Evolutionary conservation across 371 early-diverging fungal species (phyloP), one percentile per base, ranked within the genome.

Genomic region (Rhizopus arrhizus): DNA sequence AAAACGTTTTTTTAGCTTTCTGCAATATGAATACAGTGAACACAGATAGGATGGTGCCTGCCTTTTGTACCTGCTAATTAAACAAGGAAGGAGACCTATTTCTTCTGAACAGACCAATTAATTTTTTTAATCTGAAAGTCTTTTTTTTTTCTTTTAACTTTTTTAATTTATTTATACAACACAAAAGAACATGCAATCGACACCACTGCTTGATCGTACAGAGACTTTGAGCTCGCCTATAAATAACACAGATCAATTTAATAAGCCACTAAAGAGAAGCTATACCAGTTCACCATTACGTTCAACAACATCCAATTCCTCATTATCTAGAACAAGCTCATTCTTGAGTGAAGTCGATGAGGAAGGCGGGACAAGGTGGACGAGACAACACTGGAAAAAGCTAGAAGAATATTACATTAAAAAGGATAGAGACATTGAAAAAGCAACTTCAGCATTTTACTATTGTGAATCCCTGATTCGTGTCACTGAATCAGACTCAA

Each of bases 351-450:
- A 60, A 22, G 31, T 16, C 9, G 58, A 58, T 16, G 40, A 58
- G 6, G 22, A 45, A 13, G 22, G 28, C 16, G 35, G 38, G 4
- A 16, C 12, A 8, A 42, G n/a, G 45, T 68, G 69, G 69, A 61
- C 64, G 11, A 58, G 46, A 28, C 12, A 36, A 9, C 56, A 68
- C 5, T 68, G 69, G 69, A 58, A 48, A 33, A 53, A 54, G n/a
- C 54, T 68, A 10, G 64, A 68, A n/a, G 36, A 54, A 5, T 61
- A 53, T 22, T 68, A 68, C 54, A 12, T 64, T 2, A 31, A 36
- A 6, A 54, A 50, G 11, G 16, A 68, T 33, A 48, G 61, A 33
- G 69, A 68, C 50, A 50, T 45, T 34, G 51, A 58, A 43, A 53
- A 45, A 29, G 64, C 69, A 12, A 58, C 61, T 0, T 49, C 31